Evolutionary conservation across 148 eudicot species (phyloP).

Genomic region (Fagopyrum homotropicum): DNA sequence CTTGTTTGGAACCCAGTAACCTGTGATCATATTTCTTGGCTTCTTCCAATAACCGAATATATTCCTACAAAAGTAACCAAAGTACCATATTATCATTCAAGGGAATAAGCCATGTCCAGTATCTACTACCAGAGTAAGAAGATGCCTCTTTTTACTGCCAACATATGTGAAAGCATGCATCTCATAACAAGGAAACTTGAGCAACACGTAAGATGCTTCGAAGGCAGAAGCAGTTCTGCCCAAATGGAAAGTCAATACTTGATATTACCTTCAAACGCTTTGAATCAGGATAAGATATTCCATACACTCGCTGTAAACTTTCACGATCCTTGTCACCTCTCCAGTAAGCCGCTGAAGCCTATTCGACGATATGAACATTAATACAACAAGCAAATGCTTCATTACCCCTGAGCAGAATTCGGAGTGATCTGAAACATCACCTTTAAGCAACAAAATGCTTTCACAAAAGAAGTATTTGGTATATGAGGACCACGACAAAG

Average conservation of each 20-base stretch:
- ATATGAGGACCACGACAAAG: constrained; percentile 98
- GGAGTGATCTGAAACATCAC: constrained; percentile 22
- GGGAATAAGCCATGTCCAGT: not conserved
- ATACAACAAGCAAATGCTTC: not conserved
- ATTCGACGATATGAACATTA: not conserved
- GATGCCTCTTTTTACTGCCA: not conserved
- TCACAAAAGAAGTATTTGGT: constrained; percentile 88
- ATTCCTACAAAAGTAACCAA: constrained; percentile 50
- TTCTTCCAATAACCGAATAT: constrained; percentile 70
- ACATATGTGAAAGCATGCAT: not conserved
- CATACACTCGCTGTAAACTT: constrained; percentile 98
- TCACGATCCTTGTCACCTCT: constrained; percentile 86
- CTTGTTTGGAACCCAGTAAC: constrained; percentile 74
- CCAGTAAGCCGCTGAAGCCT: constrained; percentile 99
- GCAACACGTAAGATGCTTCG: not conserved
- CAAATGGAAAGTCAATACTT: not conserved
- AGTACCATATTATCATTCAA: not conserved
- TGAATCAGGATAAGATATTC: constrained; percentile 84
- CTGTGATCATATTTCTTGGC: constrained; percentile 98
- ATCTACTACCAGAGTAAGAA: not conserved
- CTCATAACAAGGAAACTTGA: not conserved
- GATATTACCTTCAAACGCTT: constrained; percentile 61
- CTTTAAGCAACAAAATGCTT: constrained; percentile 88
- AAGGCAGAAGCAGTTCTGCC: not conserved
- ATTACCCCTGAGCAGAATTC: not conserved